These are phyloP conservation scores for Mycena rosella DNA, from an alignment of 768 basidiomycete species.

Conservation along the genomic window DNA sequence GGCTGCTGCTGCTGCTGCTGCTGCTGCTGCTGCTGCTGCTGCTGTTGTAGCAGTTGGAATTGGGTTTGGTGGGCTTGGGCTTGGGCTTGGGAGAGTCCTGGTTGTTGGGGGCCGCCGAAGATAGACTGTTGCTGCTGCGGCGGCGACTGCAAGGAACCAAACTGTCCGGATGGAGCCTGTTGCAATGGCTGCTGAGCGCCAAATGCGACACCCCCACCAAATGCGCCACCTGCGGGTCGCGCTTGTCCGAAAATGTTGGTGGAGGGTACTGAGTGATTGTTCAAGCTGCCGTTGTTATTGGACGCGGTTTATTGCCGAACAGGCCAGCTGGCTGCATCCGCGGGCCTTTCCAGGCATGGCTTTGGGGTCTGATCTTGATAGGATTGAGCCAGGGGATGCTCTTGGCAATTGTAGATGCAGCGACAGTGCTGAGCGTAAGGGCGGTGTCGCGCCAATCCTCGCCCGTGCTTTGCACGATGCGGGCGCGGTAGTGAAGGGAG, in stretches of 20 bases:
- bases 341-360: neutral
- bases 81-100: no score
- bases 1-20: neutral
- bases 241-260: no score
- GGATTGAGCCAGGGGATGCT: conserved; percentile 50
- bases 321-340: neutral
- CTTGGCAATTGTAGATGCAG: conserved; percentile 49
- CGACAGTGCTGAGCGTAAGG: conserved; percentile 66
- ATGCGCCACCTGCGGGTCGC: no score
- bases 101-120: no score
- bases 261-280: conserved; percentile 9
- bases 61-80: no score
- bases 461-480: conserved; percentile 66
- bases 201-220: no score
- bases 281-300: conserved; percentile 17
- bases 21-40: conserved; percentile 19
- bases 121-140: no score
- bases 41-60: conserved; percentile 21
- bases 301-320: conserved; percentile 5
- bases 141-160: no score
- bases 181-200: no score
- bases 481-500: conserved; percentile 67
- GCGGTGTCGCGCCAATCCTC: conserved; percentile 69
- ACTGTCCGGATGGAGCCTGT: no score
- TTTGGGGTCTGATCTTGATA: conserved; percentile 47